Evolutionary conservation across 306 rosid genomes (phyloP), one percentile per base, ranked within the genome.

Genomic region (Quercus engelmannii): DNA sequence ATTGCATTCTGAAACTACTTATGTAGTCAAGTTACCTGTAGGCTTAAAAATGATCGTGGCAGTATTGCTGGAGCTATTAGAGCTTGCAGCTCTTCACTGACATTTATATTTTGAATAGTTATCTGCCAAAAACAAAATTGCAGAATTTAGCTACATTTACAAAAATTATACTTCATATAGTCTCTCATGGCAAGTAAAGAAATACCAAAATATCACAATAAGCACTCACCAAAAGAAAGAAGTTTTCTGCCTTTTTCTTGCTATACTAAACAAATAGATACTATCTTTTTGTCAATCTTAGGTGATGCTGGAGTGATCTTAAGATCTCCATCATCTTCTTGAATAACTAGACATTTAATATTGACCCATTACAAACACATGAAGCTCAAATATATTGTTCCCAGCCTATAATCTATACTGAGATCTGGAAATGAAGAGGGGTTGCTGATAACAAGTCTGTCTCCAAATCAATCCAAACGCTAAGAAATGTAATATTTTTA

Each of bases 41-140:
- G 89, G 71, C 90, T 94, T 81, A 91, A 43, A 79, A 91, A 94
- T 67, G 97, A 91, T 21, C 97, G 90, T 1, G 99, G 99, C 35
- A 94, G 89, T 84, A 92, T 43, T 65, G 97, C 99, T 63, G 99
- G 97, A 87, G 97, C 92, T 79, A 92, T 90, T 73, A 92, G 26
- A 85, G 97, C 95, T 80, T 92, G 99, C 82, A 94, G 69, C 81
- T 87, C 89, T 64, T 88, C 95, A 77, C 97, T 89, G 52, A 92
- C 89, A 74, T 86, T 88, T 81, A 94, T 80, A 82, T 92, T 93
- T 80, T 92, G 97, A 71, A 94, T 69, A 71, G 80, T 67, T 63
- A 94, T 92, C 99, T 94, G 99, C 82, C 74, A 85, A 9, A 83
- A 51, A 74, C 51, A 79, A 82, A 82, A 62, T 64, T 56, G 65